phyloP scores from a whole-genome alignment of 768 basidiomycete genomes.

The Phylloporus sp. region DNA sequence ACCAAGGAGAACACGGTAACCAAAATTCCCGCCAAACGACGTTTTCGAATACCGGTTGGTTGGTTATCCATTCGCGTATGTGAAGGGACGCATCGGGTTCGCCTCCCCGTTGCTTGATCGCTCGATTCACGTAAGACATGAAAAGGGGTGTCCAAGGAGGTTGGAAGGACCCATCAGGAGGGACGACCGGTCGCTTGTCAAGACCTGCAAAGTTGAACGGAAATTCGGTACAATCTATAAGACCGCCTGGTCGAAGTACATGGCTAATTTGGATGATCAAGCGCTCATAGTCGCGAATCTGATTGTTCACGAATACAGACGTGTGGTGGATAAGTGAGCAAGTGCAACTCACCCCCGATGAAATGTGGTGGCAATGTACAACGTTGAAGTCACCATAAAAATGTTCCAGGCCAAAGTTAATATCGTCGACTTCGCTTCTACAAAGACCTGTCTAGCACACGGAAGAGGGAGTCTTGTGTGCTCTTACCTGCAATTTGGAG shows the following conservation, averaged over 20 bases:
- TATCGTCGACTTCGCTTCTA: conserved; percentile 80
- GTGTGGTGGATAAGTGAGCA: conserved; percentile 8
- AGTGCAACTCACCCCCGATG: conserved; percentile 58
- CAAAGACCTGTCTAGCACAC: conserved; percentile 3
- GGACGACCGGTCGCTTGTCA: conserved; percentile 41
- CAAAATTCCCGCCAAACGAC: conserved; percentile 55
- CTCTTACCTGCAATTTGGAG: conserved; percentile 60
- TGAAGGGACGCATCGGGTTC: conserved; percentile 57
- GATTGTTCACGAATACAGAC: conserved; percentile 13
- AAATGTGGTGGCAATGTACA: conserved; percentile 66
- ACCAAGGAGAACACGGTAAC: conserved; percentile 56
- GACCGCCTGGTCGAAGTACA: conserved; percentile 65
- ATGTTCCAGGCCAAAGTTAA: conserved; percentile 80
- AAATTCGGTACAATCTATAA: conserved; percentile 63
- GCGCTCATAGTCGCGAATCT: conserved; percentile 65
- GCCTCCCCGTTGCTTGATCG: conserved; percentile 55
- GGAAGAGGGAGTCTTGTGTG: conserved; percentile 4
- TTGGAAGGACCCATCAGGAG: conserved; percentile 38
- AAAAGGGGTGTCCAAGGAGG: conserved; percentile 60
- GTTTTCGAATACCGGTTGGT: conserved; percentile 55
- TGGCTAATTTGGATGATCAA: conserved; percentile 64
- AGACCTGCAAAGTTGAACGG: conserved; percentile 60
- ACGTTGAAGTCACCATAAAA: conserved; percentile 76
- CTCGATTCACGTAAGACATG: conserved; percentile 50
- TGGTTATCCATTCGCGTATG: conserved; percentile 48